Base-by-base conservation (phyloP, 2,329 filamentous ascomycete genomes). In the Phyllosticta citrichinensis region DNA sequence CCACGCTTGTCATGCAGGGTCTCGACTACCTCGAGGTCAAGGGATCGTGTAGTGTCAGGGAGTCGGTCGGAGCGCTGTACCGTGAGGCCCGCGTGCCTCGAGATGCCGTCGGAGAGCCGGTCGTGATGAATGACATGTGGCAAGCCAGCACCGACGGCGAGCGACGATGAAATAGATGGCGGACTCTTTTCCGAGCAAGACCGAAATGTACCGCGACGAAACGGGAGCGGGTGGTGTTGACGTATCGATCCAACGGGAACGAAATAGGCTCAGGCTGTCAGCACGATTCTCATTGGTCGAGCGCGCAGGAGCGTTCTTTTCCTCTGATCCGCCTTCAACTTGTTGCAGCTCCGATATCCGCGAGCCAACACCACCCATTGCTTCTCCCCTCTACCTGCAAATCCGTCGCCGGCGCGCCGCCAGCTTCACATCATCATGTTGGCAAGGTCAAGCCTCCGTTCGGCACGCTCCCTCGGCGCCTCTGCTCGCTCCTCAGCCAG, bases 381-480 rank as follows among this genome's bases (percentile, higher is more conserved):
- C 69, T 66, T 67, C 70, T 65, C 62, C 68, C 67, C 65, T 67
- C 68, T 71, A 71, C 73, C 67, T 67, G 66, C 68, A 63, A 65
- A 66, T 66, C 67, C 65, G 64, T 67, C 63, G 66, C 66, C 58
- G 68, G 68, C 69, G 66, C 65, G 67, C 71, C 69, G 72, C 71
- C 73, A 72, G 69, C 72, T 69, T 69, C 68, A 68, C 65, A 67
- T 66, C 83, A 88, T 78, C 76, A 97, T 97, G 93, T 87, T 97
- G 84, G 88, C 90, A 81, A 89, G 91, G 84, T 91, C 91, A 80
- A 86, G 86, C 80, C 81, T 95, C 83, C 91, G 91, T 83, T 86
- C 89, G 77, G 84, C 88, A 85, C 91, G 91, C 85, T 83, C 87
- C 74, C 83, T 91, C 82, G 88, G 87, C 81, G 82, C 86, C 78